Evolutionary conservation across 2,329 filamentous ascomycete species (phyloP).

Genomic region (Zymoseptoria ardabiliae): DNA sequence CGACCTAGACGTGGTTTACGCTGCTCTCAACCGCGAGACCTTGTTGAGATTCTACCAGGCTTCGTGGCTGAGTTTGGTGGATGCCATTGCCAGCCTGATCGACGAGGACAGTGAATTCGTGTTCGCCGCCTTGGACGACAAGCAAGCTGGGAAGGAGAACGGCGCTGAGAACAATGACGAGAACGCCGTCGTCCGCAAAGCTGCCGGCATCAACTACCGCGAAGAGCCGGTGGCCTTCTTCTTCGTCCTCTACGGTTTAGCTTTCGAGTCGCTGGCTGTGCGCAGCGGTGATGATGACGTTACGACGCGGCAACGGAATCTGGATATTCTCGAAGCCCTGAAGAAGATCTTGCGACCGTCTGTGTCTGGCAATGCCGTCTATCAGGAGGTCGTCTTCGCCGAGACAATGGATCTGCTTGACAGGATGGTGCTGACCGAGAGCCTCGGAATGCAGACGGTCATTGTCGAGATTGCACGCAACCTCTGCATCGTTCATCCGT

Average conservation of each 20-base stretch:
- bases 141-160: slow-evolving; percentile 36
- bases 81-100: slow-evolving; percentile 93
- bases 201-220: slow-evolving; percentile 87
- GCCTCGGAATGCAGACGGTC: slow-evolving; percentile 76
- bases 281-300: slow-evolving; percentile 52
- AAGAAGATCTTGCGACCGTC: slow-evolving; percentile 93
- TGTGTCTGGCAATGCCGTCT: slow-evolving; percentile 93
- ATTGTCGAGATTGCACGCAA: slow-evolving; percentile 92
- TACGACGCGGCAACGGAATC: slow-evolving; percentile 29
- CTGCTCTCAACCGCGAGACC: slow-evolving; percentile 88
- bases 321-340: slow-evolving; percentile 82
- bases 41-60: slow-evolving; percentile 94
- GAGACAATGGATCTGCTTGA: slow-evolving; percentile 96
- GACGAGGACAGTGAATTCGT: slow-evolving; percentile 97
- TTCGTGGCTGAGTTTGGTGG: slow-evolving; percentile 90
- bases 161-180: slow-evolving; percentile 10
- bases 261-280: slow-evolving; percentile 89
- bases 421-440: slow-evolving; percentile 84
- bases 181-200: slow-evolving; percentile 45
- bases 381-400: slow-evolving; percentile 89
- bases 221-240: slow-evolving; percentile 98
- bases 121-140: slow-evolving; percentile 91
- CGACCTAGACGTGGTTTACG: slow-evolving; percentile 88
- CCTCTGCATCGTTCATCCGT: slow-evolving; percentile 84
- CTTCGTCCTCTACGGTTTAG: slow-evolving; percentile 93